Evolutionary conservation across 2,329 filamentous ascomycete species (phyloP), one percentile per base, ranked within the genome.

Genomic region (Pseudogymnoascus sp.): DNA sequence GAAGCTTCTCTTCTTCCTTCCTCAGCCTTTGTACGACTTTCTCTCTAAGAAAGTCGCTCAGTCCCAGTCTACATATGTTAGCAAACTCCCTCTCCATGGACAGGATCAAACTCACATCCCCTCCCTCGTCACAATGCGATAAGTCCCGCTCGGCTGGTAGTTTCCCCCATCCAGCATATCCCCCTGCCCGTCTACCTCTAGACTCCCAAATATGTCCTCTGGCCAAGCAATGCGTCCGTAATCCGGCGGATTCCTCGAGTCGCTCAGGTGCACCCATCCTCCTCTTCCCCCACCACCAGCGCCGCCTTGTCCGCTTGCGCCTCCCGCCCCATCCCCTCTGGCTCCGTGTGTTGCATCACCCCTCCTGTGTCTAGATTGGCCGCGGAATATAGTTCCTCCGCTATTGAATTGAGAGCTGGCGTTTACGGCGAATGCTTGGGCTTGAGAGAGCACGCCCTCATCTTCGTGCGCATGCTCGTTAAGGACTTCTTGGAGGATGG

Each of bases 191-290:
- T 87, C 79, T 4, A 89, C 86, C 71, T 88, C 83, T 42, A 89
- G 79, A 67, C 86, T 88, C 38, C 86, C 87, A 62, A 89, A 76
- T 38, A 89, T 89, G 69, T 89, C 86, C 69, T 89, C 86, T 1
- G 86, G 86, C 79, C 83, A 88, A 1, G 86, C 85, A 71, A 89
- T 88, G 62, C 87, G 76, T 15, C 86, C 86, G 77, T 81, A 89
- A 69, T 87, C 86, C 0, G 85, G 86, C 1, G 85, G 84, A 61
- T 87, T 87, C 62, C 87, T 77, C 62, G 77, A 70, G 71, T 89
- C 87, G 63, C 84, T 87, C 4, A 89, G 77, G 73, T 89, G 87
- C 17, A 89, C 79, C 75, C 83, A 83, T 1, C 87, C 85, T 21
- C 86, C 84, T 21, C 81, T 76, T 1, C 84, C 84, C 1, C 76